phyloP scores from a whole-genome alignment of 1,284 basidiomycete genomes.

The Rhodotorula sp. region DNA sequence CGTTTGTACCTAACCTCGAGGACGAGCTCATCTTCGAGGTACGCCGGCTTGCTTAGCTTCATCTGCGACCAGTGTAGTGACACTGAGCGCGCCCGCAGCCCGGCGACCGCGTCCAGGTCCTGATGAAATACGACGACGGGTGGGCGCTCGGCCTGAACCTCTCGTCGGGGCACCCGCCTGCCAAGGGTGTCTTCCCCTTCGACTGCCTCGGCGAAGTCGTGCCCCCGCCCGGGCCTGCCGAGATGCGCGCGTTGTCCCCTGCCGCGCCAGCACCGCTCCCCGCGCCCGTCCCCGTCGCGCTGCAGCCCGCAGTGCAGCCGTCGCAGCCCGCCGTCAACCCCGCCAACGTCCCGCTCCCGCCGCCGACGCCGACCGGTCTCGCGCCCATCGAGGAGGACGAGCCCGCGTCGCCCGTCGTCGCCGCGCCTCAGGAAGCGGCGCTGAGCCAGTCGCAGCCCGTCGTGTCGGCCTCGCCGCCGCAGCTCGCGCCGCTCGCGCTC shows the following conservation, averaged over 20 bases:
- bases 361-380: conserved; percentile 21
- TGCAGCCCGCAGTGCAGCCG: neutral
- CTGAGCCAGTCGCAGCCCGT: neutral
- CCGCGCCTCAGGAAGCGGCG: neutral
- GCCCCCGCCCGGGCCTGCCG: neutral
- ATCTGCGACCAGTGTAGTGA: too few relatives aligned
- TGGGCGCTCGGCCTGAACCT: conserved; percentile 45
- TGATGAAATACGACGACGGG: conserved; percentile 48
- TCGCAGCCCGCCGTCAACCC: conserved; percentile 19
- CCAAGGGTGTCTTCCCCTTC: conserved; percentile 47
- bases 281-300: conserved; percentile 5
- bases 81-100: conserved; percentile 17
- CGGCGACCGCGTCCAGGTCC: conserved; percentile 45
- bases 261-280: neutral
- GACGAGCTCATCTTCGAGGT: conserved; percentile 46
- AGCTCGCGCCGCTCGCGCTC: conserved; percentile 26
- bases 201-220: conserved; percentile 44
- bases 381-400: conserved; percentile 16
- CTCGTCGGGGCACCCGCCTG: conserved; percentile 12
- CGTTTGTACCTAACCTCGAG: conserved; percentile 45
- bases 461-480: conserved; percentile 13
- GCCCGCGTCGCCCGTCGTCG: too few relatives aligned
- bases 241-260: neutral
- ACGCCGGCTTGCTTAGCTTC: neutral
- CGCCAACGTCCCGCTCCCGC: conserved; percentile 25